A percentile compares a stretch with the other conserved stretches of the same genome.
Conservation (phyloP, 2,329 filamentous ascomycete genomes). For the Xylaria sp. region DNA sequence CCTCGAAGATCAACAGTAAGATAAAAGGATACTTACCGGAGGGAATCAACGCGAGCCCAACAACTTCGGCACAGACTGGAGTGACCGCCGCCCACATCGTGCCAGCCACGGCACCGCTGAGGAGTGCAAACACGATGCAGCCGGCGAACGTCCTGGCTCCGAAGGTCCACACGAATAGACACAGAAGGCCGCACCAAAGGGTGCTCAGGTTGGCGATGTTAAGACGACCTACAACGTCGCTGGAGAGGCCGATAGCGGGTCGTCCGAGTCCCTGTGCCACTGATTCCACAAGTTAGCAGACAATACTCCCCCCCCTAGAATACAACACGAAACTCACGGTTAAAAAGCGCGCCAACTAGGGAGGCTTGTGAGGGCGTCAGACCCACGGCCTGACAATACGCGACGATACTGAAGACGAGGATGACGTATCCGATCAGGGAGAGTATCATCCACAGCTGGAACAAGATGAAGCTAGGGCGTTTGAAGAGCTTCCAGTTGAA, state of each 20-base stretch:
- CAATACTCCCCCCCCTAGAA: background rate
- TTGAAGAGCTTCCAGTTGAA: constrained; percentile 73
- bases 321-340: constrained; percentile 56
- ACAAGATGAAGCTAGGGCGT: constrained; percentile 69
- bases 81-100: constrained; percentile 76
- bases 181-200: constrained; percentile 70
- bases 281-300: constrained; percentile 33
- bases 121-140: constrained; percentile 74
- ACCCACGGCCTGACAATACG: constrained; percentile 75
- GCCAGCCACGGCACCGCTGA: constrained; percentile 74
- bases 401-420: constrained; percentile 79
- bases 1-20: too few relatives aligned
- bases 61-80: constrained; percentile 77
- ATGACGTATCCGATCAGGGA: constrained; percentile 79
- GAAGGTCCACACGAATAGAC: constrained; percentile 77
- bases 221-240: constrained; percentile 74
- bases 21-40: constrained; percentile 56
- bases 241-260: constrained; percentile 77
- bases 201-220: constrained; percentile 77
- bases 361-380: constrained; percentile 73
- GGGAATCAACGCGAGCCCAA: constrained; percentile 75
- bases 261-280: constrained; percentile 73
- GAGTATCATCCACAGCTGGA: constrained; percentile 75
- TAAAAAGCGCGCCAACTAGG: constrained; percentile 77
- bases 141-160: constrained; percentile 71